Conservation (phyloP, 805 yeast genomes). For the Kodamaea jinghongensis region DNA sequence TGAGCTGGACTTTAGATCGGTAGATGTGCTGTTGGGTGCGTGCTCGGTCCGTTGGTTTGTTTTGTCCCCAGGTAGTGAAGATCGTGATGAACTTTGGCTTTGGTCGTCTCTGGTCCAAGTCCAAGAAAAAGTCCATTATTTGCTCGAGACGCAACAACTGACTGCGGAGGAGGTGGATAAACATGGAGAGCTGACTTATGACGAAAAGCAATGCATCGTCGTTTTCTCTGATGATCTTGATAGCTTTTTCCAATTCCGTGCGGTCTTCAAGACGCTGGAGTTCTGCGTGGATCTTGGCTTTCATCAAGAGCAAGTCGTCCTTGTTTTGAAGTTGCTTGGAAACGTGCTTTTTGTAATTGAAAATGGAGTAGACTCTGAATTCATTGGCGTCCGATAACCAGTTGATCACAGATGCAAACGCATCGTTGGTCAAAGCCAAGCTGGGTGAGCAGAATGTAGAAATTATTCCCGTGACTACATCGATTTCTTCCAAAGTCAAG, state of each 20-base stretch:
- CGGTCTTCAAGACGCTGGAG: constrained; percentile 11
- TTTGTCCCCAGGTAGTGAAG: constrained; percentile 12
- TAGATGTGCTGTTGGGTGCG: constrained; percentile 2
- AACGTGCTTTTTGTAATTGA: constrained; percentile 10
- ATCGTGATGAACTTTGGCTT: constrained; percentile 16
- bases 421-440: constrained; percentile 16
- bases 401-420: constrained; percentile 15
- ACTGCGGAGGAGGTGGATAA: constrained; percentile 18
- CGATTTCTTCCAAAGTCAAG: constrained; percentile 23
- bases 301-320: constrained; percentile 13
- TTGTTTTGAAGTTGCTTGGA: constrained; percentile 16
- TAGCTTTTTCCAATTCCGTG: constrained; percentile 5
- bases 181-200: constrained; percentile 24
- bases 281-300: constrained; percentile 9
- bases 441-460: constrained; percentile 16
- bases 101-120: constrained; percentile 22
- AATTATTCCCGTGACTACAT: constrained; percentile 22
- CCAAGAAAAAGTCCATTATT: constrained; percentile 19
- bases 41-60: constrained; percentile 1
- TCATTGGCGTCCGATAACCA: constrained; percentile 32
- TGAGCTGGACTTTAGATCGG: constrained; percentile 11
- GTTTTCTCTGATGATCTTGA: constrained; percentile 11
- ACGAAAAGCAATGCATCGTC: constrained; percentile 26
- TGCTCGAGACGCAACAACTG: constrained; percentile 14
- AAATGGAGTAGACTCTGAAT: constrained; percentile 21